phyloP scores from a whole-genome alignment of 164 flowering plant genomes.

The Annona cherimola region DNA sequence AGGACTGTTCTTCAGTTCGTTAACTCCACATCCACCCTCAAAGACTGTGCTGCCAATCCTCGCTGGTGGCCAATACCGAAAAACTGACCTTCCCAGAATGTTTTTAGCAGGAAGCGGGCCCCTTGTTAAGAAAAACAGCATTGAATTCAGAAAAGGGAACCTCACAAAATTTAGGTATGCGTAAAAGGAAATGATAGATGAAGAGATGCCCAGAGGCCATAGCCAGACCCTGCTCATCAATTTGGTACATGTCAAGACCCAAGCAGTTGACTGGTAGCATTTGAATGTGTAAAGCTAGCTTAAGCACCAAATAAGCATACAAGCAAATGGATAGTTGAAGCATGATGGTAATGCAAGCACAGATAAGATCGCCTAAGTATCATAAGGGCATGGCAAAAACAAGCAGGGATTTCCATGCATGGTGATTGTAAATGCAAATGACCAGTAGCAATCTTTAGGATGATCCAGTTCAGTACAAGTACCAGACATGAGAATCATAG shows the following conservation, averaged over 20 bases:
- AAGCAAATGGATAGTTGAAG: not conserved
- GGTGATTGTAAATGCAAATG: not conserved
- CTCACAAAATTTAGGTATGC: not conserved
- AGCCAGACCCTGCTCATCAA: not conserved
- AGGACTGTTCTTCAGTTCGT: conserved; percentile 27
- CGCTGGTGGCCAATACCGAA: conserved; percentile 91
- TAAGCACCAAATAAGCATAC: not conserved
- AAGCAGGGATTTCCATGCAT: not conserved
- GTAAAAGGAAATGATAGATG: not conserved
- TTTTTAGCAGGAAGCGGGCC: conserved; percentile 93
- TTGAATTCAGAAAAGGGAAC: not conserved
- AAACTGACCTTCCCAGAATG: conserved; percentile 82
- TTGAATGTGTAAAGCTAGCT: not conserved
- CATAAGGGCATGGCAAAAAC: not conserved
- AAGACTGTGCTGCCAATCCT: conserved; percentile 70
- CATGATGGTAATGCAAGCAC: not conserved
- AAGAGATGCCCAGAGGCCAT: not conserved
- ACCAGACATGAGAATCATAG: conserved; percentile 99
- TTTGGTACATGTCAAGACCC: not conserved
- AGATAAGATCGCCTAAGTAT: too few relatives aligned
- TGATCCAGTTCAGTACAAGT: conserved; percentile 4
- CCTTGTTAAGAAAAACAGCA: conserved; percentile 30
- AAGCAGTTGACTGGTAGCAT: not conserved
- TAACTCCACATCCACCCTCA: conserved; percentile 24
- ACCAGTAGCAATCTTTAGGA: not conserved